Evolutionary conservation across 208 protist genomes (phyloP), one percentile per base, ranked within the genome.

Genomic region (Kentomonas sorsogonicus): DNA sequence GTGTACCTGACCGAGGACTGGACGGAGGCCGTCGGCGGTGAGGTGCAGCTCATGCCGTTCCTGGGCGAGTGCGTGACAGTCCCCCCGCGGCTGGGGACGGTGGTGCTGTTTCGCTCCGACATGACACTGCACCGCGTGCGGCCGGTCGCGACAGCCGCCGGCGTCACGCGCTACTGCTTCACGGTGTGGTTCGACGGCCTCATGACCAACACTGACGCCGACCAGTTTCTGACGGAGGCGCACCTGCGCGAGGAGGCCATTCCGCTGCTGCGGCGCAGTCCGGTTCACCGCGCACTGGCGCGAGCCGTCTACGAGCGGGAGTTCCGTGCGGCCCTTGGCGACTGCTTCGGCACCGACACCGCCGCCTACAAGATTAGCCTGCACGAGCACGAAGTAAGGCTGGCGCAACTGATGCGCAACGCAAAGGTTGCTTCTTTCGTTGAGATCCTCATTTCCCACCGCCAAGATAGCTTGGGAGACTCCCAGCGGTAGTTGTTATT

Each of bases 141-240:
- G 18, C 76, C 72, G 27, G 25, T 75, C 9, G 25, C 29, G 7
- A 22, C 34, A 10, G 31, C 40, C 4, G 38, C 22, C 27, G 41
- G 36, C 15, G 64, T 27, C 26, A 40, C 41, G 31, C 71, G 76
- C 2, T 70, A 79, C 60, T 79, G 68, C 65, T 79, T 83, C 48
- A 83, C 76, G 7, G 57, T 83, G n/a, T 83, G 76, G 76, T 77
- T 79, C 40, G 76, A 83, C 31, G 76, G 63, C 0, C 34, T 45
- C 1, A 13, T 52, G 23, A 70, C 65, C 7, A 83, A 83, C 72
- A 54, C 36, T 36, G 68, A 79, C 58, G 71, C 67, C 6, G 69
- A 83, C 51, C 45, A 72, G 13, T 63, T 66, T 22, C 58, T 83
- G 3, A 66, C 60, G 53, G 46, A 34, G 20, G 55, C 50, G 22